Evolutionary conservation across 2,329 filamentous ascomycete genomes (phyloP), one percentile per base, ranked within the genome.

Genomic region (Exophiala sideris): DNA sequence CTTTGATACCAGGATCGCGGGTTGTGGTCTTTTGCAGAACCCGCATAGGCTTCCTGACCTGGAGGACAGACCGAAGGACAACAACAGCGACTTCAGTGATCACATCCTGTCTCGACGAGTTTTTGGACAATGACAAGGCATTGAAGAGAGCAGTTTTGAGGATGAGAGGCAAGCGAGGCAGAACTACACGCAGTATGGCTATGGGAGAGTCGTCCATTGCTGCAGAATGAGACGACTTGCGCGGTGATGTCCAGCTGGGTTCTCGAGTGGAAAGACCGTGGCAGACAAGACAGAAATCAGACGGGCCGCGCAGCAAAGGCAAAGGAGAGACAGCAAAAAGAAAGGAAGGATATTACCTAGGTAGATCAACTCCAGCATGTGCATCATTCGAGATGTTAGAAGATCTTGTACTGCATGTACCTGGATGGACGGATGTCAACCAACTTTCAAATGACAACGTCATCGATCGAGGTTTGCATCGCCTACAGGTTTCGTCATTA

Each of bases 101-200:
- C 3, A 96, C 73, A 67, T 95, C 87, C 73, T 92, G 85, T 74
- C 94, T 89, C 44, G 83, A 81, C 3, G 86, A 82, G 6, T 84
- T 84, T 33, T 85, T 78, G 0, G 91, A 90, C 38, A 87, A 71
- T 24, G 79, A 80, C 6, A 96, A 75, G 2, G 66, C 62, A 65
- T 76, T 73, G 16, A 72, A 64, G 34, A 76, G 32, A 16, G 70
- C 56, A 1, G 73, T 76, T 57, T 71, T 74, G 18, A 76, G 50
- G 40, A 77, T 61, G 40, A 77, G 53, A 1, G 75, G 75, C 2
- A 76, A 62, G 34, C 70, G 66, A 32, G 64, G 58, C 3, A 76
- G 46, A 14, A 76, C 49, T 41, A 69, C 65, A 61, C 68, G 70
- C n/a, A 75, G 46, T 16, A 73, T 56, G 14, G 59, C 64, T 21